These are phyloP conservation scores for Fusarium lyarnte DNA, from an alignment of 2,329 filamentous ascomycete species.

Conservation along the genomic window DNA sequence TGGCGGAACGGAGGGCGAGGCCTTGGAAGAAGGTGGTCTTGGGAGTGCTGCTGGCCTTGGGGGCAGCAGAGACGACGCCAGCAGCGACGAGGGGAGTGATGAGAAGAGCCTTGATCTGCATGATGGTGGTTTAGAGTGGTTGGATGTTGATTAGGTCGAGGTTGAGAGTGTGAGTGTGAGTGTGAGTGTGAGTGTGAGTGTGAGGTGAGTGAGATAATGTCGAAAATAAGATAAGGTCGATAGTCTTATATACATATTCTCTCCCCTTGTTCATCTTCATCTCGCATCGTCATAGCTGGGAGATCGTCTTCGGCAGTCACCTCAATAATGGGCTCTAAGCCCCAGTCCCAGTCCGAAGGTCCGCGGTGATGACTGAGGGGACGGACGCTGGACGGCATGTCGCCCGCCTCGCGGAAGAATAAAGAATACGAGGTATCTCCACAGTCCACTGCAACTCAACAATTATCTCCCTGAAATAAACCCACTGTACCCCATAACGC, in stretches of 20 bases:
- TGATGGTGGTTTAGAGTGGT: conserved; percentile 15
- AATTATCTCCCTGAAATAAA: not conserved
- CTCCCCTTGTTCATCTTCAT: not conserved
- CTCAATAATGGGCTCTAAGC: not conserved
- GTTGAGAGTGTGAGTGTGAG: not conserved
- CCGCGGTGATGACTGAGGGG: not conserved
- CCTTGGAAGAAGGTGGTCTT: conserved; percentile 56
- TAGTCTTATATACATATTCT: conserved; percentile 28
- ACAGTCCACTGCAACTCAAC: not conserved
- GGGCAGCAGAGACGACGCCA: conserved; percentile 44
- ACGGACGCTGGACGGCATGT: not conserved
- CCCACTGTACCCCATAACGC: not conserved
- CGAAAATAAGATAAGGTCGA: not conserved
- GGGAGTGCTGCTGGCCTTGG: conserved; percentile 28
- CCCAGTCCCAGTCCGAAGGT: not conserved
- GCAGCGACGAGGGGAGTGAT: conserved; percentile 40
- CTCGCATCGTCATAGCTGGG: conserved; percentile 6
- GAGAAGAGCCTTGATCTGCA: conserved; percentile 45
- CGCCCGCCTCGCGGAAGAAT: not conserved
- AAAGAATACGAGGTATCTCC: conserved; percentile 14
- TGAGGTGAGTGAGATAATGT: not conserved
- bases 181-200: conserved; percentile 8
- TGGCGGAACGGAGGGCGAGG: conserved; percentile 60
- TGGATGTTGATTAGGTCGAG: not conserved
- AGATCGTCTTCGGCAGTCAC: not conserved